Base-by-base conservation (phyloP, 345 rosid species). In the Melastoma malabathricum region DNA sequence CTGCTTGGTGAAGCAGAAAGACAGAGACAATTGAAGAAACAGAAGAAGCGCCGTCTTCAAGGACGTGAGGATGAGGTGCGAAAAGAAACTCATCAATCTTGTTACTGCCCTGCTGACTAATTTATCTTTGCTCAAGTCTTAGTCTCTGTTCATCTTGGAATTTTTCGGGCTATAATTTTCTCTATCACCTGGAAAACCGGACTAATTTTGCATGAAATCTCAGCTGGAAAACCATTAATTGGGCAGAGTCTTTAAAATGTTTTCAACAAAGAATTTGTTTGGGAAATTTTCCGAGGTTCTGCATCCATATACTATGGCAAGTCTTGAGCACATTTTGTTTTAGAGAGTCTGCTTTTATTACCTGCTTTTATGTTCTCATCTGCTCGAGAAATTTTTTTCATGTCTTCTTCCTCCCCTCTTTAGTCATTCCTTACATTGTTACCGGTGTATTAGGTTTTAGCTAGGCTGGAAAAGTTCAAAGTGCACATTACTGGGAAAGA, bases 51-150 rank as follows among this genome's bases (percentile, higher is more conserved):
- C 62, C 72, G 94, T 67, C 75, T 75, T 64, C 83, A 72, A 79
- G 93, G 97, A 46, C 90, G 89, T 29, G 98, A 92, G 66, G 97
- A 84, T 67, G 97, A 82, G 31, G 98, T 92, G 60, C 59, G 39
- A 43, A 46, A 14, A 51, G 27, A 15, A 50, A 38, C 15, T 18
- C 9, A 19, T 44, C 43, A n/a, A 14, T 6, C 22, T 16, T 22
- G 25, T 29, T 20, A 15, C 43, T 18, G 16, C 31, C 14, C 23
- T 15, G 38, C 31, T 47, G 12, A 17, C 22, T 55, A 16, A 44
- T 16, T 29, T 15, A 20, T 23, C 48, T 39, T 44, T n/a, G 41
- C 19, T 13, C n/a, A 6, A 3, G 43, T n/a, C 38, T 50, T 15
- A 10, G 4, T 16, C 14, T 49, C 29, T 12, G 18, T 50, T 16